Base-by-base conservation (phyloP, 495 filamentous ascomycete genomes). In the Aspergillus haitiensis region DNA sequence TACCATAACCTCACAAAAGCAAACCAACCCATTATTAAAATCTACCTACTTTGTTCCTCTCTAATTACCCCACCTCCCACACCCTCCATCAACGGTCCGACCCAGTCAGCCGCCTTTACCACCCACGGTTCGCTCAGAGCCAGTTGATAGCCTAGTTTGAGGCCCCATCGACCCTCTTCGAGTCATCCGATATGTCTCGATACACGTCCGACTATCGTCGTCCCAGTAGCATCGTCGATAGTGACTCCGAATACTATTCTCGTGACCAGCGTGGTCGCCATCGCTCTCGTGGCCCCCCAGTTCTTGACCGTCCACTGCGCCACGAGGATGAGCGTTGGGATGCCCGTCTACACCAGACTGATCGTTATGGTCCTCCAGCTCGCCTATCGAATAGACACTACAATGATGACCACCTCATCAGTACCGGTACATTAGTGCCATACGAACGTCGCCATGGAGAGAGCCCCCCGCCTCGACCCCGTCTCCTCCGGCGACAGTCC, bases 401-500 rank as follows among this genome's bases (percentile, higher is more conserved):
- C 58, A 71, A 84, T 62, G 77, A 83, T 64, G 79, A 82, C 59
- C 73, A 79, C 63, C 68, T 83, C 55, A 72, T 77, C 35, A 70
- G 71, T 52, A 64, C 74, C 10, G 76, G 73, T 9, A 67, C 75
- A 9, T 66, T 78, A 48, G 68, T 78, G 39, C 59, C 72, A 67
- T 67, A 69, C 70, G 64, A 75, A 59, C 72, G 73, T 45, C 74
- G 71, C 47, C 75, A 70, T 42, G 69, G 67, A 42, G 70, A 71
- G 13, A 75, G 73, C 48, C 75, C 77, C 32, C 75, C 81, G 51
- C 72, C 72, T 36, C 75, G 79, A 35, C 87, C 87, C n/a, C 80
- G 77, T 13, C 74, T 87, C 35, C 63, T 87, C 58, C 80, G 87
- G 56, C 78, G 87, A 10, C 86, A 88, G 64, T 88, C 85, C 15